These are phyloP conservation scores for Hypholoma fasciculare DNA, from an alignment of 768 basidiomycete genomes.

Conservation along the genomic window DNA sequence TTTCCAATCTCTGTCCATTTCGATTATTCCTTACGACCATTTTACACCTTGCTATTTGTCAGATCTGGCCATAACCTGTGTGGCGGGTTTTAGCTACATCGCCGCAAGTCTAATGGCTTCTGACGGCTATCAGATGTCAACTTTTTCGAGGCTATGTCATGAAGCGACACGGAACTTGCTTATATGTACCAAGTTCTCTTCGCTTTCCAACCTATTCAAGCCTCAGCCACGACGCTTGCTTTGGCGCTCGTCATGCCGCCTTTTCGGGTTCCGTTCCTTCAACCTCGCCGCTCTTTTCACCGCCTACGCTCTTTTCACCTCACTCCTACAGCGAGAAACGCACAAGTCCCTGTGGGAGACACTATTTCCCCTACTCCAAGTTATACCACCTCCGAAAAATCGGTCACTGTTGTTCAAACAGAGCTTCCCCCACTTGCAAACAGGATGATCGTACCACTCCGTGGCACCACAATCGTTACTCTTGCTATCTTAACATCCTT, in stretches of 20 bases:
- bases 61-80: background rate
- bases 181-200: conserved; percentile 12
- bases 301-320: conserved; percentile 46
- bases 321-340: conserved; percentile 23
- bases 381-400: background rate
- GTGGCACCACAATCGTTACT: conserved; percentile 29
- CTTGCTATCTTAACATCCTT: conserved; percentile 46
- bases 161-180: background rate
- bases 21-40: too few relatives aligned
- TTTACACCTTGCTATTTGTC: too few relatives aligned
- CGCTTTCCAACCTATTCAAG: background rate
- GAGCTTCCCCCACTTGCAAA: conserved; percentile 6
- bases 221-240: conserved; percentile 8
- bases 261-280: conserved; percentile 29
- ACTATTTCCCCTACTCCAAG: conserved; percentile 17
- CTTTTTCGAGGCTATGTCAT: background rate
- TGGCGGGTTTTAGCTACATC: conserved; percentile 17
- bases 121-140: background rate
- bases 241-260: conserved; percentile 21
- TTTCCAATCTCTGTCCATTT: too few relatives aligned
- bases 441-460: conserved; percentile 26
- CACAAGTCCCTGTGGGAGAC: conserved; percentile 24
- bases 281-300: conserved; percentile 34
- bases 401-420: background rate
- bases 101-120: conserved; percentile 14